Percentiles rank a stretch among this genome's conserved stretches.
These are phyloP conservation scores for Quercus tomentella DNA, from an alignment of 331 rosid species.

Conservation along the genomic window DNA sequence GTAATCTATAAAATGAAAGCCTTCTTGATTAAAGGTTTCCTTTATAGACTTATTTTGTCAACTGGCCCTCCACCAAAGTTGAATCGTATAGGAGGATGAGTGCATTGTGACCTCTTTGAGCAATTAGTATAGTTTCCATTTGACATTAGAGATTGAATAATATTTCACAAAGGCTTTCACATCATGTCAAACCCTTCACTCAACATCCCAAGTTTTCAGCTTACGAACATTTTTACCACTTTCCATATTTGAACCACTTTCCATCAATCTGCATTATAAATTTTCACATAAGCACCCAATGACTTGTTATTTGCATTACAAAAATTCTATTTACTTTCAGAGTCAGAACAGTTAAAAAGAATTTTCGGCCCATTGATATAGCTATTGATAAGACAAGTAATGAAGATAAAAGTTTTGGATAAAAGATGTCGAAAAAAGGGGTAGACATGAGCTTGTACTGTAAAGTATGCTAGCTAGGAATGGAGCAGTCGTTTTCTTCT, in stretches of 20 bases:
- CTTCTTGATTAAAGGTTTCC: neutral
- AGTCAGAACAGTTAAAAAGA: neutral
- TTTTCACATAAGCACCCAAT: neutral
- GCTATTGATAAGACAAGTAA: neutral
- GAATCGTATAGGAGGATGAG: neutral
- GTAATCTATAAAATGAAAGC: neutral
- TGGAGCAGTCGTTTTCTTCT: too few species aligned
- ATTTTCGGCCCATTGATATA: neutral
- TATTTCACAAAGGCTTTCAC: neutral
- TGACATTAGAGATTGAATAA: neutral
- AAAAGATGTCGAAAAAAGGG: too few species aligned
- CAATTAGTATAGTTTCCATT: conserved; percentile 4
- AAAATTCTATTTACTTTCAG: neutral
- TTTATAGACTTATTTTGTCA: neutral
- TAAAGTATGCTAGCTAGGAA: too few species aligned
- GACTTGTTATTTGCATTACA: neutral
- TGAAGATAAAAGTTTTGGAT: too few species aligned
- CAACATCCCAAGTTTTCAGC: neutral
- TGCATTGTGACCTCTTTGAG: conserved; percentile 3
- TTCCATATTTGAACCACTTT: conserved; percentile 7
- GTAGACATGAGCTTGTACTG: too few species aligned
- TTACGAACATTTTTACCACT: neutral
- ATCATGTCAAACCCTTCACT: neutral
- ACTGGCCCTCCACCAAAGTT: neutral
- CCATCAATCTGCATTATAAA: neutral